A percentile compares a stretch with the other conserved stretches of the same genome.
Evolutionary conservation across 2,329 filamentous ascomycete genomes (phyloP).

Genomic region (Aureobasidium pullulans): DNA sequence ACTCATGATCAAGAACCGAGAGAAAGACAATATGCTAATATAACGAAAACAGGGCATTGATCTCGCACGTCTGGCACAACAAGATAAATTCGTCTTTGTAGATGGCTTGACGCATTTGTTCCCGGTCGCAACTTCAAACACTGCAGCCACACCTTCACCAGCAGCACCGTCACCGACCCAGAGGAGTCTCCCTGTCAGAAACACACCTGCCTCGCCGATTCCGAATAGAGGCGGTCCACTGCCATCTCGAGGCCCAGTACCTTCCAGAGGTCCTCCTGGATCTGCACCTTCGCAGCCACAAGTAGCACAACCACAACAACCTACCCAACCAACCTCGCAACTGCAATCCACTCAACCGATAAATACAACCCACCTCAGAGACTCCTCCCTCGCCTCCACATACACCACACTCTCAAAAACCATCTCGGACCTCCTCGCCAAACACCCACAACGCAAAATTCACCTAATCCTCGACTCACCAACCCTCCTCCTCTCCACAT

Average conservation of each 20-base stretch:
- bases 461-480: slow-evolving; percentile 40
- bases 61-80: slow-evolving; percentile 51
- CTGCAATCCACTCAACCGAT: background rate
- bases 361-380: background rate
- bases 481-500: slow-evolving; percentile 34
- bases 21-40: background rate
- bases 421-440: slow-evolving; percentile 24
- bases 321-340: background rate
- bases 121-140: slow-evolving; percentile 6
- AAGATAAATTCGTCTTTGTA: slow-evolving; percentile 61
- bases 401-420: slow-evolving; percentile 22
- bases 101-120: slow-evolving; percentile 64
- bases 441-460: slow-evolving; percentile 23
- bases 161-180: background rate
- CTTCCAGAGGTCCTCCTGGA: background rate
- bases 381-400: slow-evolving; percentile 4
- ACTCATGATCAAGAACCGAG: background rate
- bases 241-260: slow-evolving; percentile 11
- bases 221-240: background rate
- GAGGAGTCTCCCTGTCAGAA: background rate
- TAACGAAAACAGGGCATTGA: slow-evolving; percentile 56
- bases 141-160: slow-evolving; percentile 19
- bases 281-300: too few relatives aligned
- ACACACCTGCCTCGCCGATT: background rate
- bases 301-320: background rate